Evolutionary conservation across 1,284 basidiomycete species (phyloP), one percentile per base, ranked within the genome.

Genomic region (Puccinia polysora): DNA sequence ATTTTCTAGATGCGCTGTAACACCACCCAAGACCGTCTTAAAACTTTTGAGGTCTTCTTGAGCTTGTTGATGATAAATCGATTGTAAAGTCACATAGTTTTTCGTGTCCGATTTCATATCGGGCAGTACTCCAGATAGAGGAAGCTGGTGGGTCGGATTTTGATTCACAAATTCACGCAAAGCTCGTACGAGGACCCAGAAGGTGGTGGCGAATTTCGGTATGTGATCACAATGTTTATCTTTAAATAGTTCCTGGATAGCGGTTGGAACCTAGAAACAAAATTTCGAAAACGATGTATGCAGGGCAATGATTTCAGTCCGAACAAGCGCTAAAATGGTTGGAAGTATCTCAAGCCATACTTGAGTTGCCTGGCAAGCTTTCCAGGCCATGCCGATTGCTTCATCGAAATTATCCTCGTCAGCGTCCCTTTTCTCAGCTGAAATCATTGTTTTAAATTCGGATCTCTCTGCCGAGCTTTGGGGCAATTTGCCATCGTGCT

Each of bases 341-440:
- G 74, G 87, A 88, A 52, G 84, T 82, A 0, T 85, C 84, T 84
- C 90, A 65, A 85, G 86, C 45, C 89, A 20, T 49, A 69, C 67
- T 10, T 28, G 23, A 84, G 79, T 89, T 89, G 0, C 88, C 88
- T 80, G 93, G 87, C 76, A 76, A 18, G 76, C 71, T 25, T 77
- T 75, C 65, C 77, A 72, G 38, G 73, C 75, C 20, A 78, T 73
- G 1, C 86, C 83, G 75, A 89, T 85, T 0, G 92, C 93, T 80
- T 96, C 93, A 75, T 97, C 94, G 79, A 93, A 92, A 81, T 97
- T 97, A 81, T 98, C 95, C 77, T 95, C 90, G 79, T 98, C 95
- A 0, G 81, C 77, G 76, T 91, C 90, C 73, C 84, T 79, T 76
- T 85, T 86, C 83, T 86, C 85, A 1, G 80, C 81, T 38, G 81